Base-by-base conservation (phyloP, 2,329 filamentous ascomycete genomes). In the Colletotrichum lupini region DNA sequence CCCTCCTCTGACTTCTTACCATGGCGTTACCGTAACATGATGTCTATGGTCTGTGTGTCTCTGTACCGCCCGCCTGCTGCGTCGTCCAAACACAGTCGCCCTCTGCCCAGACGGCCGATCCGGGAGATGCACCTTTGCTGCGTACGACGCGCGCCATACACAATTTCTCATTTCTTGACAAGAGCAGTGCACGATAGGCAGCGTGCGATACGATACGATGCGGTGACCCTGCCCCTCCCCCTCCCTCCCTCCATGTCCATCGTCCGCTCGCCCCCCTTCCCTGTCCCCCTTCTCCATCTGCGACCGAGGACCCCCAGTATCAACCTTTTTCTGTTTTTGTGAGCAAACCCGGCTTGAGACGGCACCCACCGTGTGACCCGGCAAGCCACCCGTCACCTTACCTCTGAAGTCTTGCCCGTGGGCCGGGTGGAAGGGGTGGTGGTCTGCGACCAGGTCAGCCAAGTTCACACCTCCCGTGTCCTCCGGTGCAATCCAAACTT, bases 71-170 rank as follows among this genome's bases (percentile, higher is more conserved):
- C 14, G 37, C 37, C 37, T 53, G 49, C 42, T 32, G 30, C 30
- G 42, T 46, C 42, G 42, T 46, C 42, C 42, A 46, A 46, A 46
- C 42, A 46, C 42, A 46, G 5, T n/a, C 42, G 42, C 7, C 42
- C 42, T 49, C 19, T 49, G 42, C 42, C 42, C 42, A 49, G 19
- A 49, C 19, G 42, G 42, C 42, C 19, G 42, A 4, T 49, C 42
- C 42, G 49, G 26, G n/a, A 53, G n/a, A 64, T 63, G 70, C 70
- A 55, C 58, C 11, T 4, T 35, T 32, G 42, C 66, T 61, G 56
- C 60, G 66, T 57, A 55, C 60, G 53, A 70, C 55, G 46, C 60
- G 56, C 70, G 22, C 70, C 60, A 61, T 65, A 56, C 37, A 42
- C 37, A 42, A 3, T 16, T 42, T 16, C 37, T 16, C 37, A 49